Evolutionary conservation across 495 filamentous ascomycete genomes (phyloP).

Genomic region (Podospora pseudopauciseta): DNA sequence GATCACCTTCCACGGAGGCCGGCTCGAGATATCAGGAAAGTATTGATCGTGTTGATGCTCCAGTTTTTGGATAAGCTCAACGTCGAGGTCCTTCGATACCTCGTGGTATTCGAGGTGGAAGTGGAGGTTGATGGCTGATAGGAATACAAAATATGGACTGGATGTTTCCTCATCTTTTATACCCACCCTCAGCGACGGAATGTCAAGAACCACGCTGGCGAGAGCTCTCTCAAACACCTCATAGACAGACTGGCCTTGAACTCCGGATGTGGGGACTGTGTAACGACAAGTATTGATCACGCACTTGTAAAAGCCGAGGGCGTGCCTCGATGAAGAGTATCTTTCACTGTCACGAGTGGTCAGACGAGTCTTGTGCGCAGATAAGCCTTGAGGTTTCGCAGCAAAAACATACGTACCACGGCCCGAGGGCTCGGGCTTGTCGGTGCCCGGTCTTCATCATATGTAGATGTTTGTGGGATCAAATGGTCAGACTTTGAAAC

Average conservation of each 20-base stretch:
- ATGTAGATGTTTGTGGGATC: too few species aligned
- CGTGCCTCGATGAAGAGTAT: constrained; percentile 30
- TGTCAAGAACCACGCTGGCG: constrained; percentile 30
- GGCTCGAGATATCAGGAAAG: constrained; percentile 22
- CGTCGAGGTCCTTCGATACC: background rate
- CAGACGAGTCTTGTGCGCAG: background rate
- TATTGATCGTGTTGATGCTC: constrained; percentile 26
- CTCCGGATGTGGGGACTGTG: constrained; percentile 15
- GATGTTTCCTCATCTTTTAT: constrained; percentile 28
- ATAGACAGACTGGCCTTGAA: constrained; percentile 4
- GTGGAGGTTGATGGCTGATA: constrained; percentile 27
- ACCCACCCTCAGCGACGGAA: constrained; percentile 32
- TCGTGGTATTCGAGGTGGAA: constrained; percentile 29
- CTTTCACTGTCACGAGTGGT: constrained; percentile 21
- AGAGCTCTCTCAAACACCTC: constrained; percentile 27
- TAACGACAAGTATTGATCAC: constrained; percentile 36
- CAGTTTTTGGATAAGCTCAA: constrained; percentile 18
- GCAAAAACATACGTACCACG: constrained; percentile 10
- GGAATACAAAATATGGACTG: constrained; percentile 30
- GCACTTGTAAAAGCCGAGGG: constrained; percentile 32
- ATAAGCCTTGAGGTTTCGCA: background rate
- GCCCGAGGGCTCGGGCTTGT: constrained; percentile 20
- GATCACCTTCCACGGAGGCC: constrained; percentile 34
- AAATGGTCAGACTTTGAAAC: too few species aligned
- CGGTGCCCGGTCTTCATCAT: background rate